Base-by-base conservation (phyloP, 805 yeast species). In the Suhomyces emberorum region DNA sequence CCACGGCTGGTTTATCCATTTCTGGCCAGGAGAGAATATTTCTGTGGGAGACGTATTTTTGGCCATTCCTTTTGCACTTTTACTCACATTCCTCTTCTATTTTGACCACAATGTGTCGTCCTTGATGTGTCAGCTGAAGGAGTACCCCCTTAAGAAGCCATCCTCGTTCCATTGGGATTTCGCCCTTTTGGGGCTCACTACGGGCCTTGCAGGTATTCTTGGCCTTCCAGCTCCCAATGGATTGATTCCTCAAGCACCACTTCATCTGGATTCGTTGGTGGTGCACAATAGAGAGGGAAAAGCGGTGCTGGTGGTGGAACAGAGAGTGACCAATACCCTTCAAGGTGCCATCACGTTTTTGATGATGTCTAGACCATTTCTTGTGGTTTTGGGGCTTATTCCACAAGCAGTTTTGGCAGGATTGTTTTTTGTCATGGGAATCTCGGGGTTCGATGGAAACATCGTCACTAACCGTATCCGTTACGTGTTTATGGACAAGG, bases 151-250 rank as follows among this genome's bases (percentile, higher is more conserved):
- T 39, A 77, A 68, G 33, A 91, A 93, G 52, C 96, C 98, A 0
- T 77, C 95, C 0, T 70, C 91, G 0, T 93, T 93, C 59, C 98
- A 93, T 61, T 93, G 88, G 79, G 98, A 91, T 60, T 84, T 89
- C 52, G 73, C 83, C 27, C 61, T 93, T 16, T 65, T 91, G 23
- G 98, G 98, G 0, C 54, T 87, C 6, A 83, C 89, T 4, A 93
- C 98, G 0, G 95, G 95, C 0, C 58, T 91, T 1, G 71, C 95
- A 3, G 98, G 98, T 0, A 59, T 91, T 1, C 53, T 91, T 8
- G 98, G 98, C 0, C 71, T 93, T 2, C 98, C 98, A 0, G 88
- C 97, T 2, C 98, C 98, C 0, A 93, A 93, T 60, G 98, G 98
- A 0, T 68, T 91, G 21, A 91, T 91, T 29, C 98, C 98, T 1